Percentiles rank a stretch among this genome's conserved stretches.
Evolutionary conservation across 495 filamentous ascomycete genomes (phyloP).

Genomic region (Aspergillus campestris): DNA sequence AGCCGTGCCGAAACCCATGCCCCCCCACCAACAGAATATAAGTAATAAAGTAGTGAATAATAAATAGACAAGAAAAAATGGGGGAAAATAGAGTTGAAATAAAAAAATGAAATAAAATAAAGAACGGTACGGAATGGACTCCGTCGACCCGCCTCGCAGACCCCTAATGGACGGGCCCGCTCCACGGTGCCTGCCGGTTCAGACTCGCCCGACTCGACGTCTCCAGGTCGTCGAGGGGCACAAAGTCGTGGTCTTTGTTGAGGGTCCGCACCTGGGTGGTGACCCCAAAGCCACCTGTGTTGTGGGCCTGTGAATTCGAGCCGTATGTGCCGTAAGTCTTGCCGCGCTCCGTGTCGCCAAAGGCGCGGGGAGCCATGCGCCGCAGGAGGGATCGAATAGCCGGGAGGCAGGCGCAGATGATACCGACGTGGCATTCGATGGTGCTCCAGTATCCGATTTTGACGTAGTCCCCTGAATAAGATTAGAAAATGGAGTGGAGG

Average conservation of each 20-base stretch:
- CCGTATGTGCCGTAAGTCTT: not conserved
- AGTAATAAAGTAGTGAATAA: too few relatives aligned
- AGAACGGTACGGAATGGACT: not conserved
- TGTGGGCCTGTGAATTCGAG: too few relatives aligned
- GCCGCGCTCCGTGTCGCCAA: constrained; percentile 13
- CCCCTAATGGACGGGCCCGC: too few relatives aligned
- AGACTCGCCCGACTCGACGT: constrained; percentile 14
- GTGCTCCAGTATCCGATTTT: constrained; percentile 26
- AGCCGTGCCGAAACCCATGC: too few relatives aligned
- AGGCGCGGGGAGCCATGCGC: constrained; percentile 16
- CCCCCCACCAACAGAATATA: too few relatives aligned
- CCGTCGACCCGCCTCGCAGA: too few relatives aligned
- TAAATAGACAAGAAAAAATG: too few relatives aligned
- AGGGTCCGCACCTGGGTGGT: not conserved
- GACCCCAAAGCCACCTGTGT: constrained; percentile 8
- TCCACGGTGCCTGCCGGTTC: not conserved
- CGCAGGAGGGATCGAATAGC: constrained; percentile 23
- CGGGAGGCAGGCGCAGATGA: constrained; percentile 29
- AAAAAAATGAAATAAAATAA: too few relatives aligned
- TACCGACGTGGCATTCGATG: constrained; percentile 24
- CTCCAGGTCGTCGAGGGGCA: constrained; percentile 18
- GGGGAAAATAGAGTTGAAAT: too few relatives aligned
- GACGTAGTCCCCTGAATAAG: constrained; percentile 26
- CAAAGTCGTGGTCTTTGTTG: constrained; percentile 3
- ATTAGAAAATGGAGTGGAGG: too few relatives aligned